Base-by-base conservation (phyloP, 2,329 filamentous ascomycete genomes). In the Thielaviopsis musarum region DNA sequence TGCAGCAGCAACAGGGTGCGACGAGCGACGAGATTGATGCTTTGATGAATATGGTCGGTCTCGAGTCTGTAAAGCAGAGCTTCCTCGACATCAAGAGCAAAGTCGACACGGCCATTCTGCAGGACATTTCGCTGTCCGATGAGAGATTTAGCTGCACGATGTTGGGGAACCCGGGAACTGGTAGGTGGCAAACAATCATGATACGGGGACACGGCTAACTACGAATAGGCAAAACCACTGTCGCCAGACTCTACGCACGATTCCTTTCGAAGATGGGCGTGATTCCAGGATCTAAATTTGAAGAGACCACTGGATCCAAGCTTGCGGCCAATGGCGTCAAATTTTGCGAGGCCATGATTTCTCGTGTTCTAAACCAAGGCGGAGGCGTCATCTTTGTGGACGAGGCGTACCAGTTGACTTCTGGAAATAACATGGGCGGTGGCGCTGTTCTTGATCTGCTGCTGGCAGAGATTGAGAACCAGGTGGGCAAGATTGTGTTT, bases 301-400 rank as follows among this genome's bases (percentile, higher is more conserved):
- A 81, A 7, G 86, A 91, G 64, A 85, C 79, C 0, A 84, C 85
- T 0, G 87, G 86, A 0, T 80, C 86, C 0, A 74, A 75, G 17
- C 74, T 91, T 0, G 81, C 70, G 0, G 77, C 78, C 57, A 72
- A 75, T 0, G 84, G 83, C 0, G 75, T 86, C 0, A 59, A 70
- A 0, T 80, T 75, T 0, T 80, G 77, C 63, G 75, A 85, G 65
- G 74, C 75, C 13, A 68, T 82, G 0, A 21, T 74, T 0, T 68
- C 73, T 0, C 55, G 65, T 0, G 74, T 91, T 0, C 67, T 81
- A 3, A 59, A 81, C 28, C 64, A 69, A 0, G 82, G 79, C 0
- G 87, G 86, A 0, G 87, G 87, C 0, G 83, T 83, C 0, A 65
- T 88, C 1, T 91, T 91, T 66, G 84, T 91, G 22, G 87, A 91